Evolutionary conservation across 768 basidiomycete genomes (phyloP).

Genomic region (Pleurotus cornucopiae): DNA sequence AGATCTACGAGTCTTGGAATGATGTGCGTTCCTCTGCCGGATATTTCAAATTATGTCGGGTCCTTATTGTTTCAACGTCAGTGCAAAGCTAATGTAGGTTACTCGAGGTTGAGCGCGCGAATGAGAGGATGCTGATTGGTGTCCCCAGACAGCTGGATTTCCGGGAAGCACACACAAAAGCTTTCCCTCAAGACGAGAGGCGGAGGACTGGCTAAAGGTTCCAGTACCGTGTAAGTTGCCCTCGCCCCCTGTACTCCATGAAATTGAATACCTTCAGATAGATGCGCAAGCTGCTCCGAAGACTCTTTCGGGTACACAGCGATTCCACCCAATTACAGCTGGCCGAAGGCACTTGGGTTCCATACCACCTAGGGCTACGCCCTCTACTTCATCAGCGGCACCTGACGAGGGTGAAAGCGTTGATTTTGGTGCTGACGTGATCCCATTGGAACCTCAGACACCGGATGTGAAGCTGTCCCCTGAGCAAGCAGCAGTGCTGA

Average conservation of each 20-base stretch:
- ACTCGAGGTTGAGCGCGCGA: neutral
- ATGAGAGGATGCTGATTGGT: neutral
- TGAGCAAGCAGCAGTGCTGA: conserved; percentile 48
- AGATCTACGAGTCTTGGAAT: conserved; percentile 56
- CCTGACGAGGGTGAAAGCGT: neutral
- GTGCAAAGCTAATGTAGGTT: conserved; percentile 44
- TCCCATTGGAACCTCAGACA: conserved; percentile 1
- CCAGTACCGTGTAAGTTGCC: neutral
- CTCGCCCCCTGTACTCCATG: neutral
- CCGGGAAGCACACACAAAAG: conserved; percentile 50
- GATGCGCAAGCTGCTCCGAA: neutral
- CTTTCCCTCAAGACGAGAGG: conserved; percentile 39
- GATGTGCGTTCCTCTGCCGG: conserved; percentile 36
- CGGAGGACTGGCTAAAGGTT: conserved; percentile 45
- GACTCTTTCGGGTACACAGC: neutral
- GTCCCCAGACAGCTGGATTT: conserved; percentile 44
- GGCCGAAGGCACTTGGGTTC: neutral
- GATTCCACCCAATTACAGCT: neutral
- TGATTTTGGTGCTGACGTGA: neutral
- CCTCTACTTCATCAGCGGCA: neutral
- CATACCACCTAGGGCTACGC: neutral
- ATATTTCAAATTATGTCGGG: neutral
- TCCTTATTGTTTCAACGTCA: neutral
- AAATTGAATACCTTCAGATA: neutral
- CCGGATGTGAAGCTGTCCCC: conserved; percentile 36